Evolutionary conservation across 352 stramenopile genomes (phyloP).

Genomic region (Phytophthora meadii): DNA sequence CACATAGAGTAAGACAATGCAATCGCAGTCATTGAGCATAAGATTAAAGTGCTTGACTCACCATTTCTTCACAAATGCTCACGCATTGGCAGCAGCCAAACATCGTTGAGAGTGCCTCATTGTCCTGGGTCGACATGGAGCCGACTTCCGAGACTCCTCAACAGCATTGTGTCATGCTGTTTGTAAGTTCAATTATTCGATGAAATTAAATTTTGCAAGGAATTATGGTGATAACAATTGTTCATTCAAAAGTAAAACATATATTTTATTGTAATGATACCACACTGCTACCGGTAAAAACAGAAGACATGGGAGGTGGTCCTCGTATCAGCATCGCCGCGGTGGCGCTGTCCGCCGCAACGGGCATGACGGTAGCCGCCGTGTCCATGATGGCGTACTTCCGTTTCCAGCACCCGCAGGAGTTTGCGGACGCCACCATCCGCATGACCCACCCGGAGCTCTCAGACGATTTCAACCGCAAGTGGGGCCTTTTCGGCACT

Average conservation of each 20-base stretch:
- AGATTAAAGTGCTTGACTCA: constrained; percentile 12
- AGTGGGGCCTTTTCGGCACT: constrained; percentile 88
- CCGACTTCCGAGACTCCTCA: too few species aligned
- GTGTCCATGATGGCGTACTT: constrained; percentile 86
- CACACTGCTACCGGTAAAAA: too few species aligned
- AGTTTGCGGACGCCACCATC: constrained; percentile 84
- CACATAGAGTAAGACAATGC: background rate
- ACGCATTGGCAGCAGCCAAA: constrained; percentile 72
- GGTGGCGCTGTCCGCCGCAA: constrained; percentile 74
- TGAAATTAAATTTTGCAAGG: too few species aligned
- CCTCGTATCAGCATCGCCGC: constrained; percentile 59
- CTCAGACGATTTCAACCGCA: constrained; percentile 71
- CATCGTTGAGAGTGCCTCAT: constrained; percentile 3
- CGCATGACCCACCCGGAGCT: constrained; percentile 82
- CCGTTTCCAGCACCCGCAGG: constrained; percentile 82
- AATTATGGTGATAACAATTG: too few species aligned
- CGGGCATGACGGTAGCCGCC: constrained; percentile 82
- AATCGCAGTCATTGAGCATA: background rate
- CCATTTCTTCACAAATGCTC: constrained; percentile 85
- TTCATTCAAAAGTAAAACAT: too few species aligned
- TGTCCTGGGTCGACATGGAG: too few species aligned
- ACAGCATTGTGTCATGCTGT: too few species aligned
- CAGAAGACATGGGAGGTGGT: constrained; percentile 36
- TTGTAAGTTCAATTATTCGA: too few species aligned
- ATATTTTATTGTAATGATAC: too few species aligned